A percentile compares a stretch with the other conserved stretches of the same genome.
Conservation (phyloP, 768 basidiomycete species). For the Lentinula lateritia region DNA sequence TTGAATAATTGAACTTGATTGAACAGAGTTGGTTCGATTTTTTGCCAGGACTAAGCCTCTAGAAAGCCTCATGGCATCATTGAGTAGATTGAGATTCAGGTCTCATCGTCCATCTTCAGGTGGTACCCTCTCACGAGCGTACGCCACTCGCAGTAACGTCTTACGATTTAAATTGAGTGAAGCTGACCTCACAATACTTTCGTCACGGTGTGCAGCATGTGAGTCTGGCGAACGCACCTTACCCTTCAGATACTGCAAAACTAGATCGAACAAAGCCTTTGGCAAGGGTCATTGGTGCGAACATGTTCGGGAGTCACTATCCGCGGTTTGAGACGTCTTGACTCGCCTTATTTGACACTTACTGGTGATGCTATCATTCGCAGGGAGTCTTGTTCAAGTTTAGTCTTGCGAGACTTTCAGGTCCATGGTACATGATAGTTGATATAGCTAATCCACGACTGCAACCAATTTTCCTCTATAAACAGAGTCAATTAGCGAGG, state of each 20-base stretch:
- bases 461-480: conserved; percentile 26
- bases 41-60: no score
- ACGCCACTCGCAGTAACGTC: not conserved
- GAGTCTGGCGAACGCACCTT: no score
- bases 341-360: no score
- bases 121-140: not conserved
- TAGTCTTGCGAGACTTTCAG: no score
- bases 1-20: no score
- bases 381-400: no score
- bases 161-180: not conserved
- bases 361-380: no score
- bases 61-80: not conserved
- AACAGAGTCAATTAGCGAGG: not conserved
- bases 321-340: not conserved
- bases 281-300: not conserved
- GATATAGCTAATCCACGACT: conserved; percentile 12
- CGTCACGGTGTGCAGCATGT: not conserved
- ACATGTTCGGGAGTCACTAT: not conserved
- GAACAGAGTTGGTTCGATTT: no score
- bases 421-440: not conserved
- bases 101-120: not conserved
- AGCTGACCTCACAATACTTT: not conserved
- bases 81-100: no score
- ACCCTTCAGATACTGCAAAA: not conserved
- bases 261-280: not conserved